A percentile compares a stretch with the other conserved stretches of the same genome.
phyloP scores from a whole-genome alignment of 345 rosid genomes.

The Ailanthus altissimus region DNA sequence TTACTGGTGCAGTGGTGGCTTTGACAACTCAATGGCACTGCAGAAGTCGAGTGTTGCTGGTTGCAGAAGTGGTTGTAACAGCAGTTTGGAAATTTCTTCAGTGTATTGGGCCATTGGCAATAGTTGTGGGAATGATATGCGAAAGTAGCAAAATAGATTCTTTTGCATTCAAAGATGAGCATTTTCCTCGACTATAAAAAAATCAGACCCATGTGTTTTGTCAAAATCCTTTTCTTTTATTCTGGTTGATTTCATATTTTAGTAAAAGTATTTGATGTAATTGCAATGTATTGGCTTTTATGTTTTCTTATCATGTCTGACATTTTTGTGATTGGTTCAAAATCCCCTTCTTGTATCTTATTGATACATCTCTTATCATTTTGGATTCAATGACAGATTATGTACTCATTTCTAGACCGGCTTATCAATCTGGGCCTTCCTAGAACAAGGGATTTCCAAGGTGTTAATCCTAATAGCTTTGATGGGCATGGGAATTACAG shows the following conservation, averaged over 20 bases:
- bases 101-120: neutral
- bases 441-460: constrained; percentile 90
- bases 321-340: neutral
- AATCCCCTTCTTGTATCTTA: neutral
- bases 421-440: constrained; percentile 93
- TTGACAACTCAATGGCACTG: neutral
- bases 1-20: neutral
- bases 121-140: neutral
- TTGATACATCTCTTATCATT: neutral
- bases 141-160: neutral
- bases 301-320: neutral
- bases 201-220: neutral
- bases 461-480: constrained; percentile 78
- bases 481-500: constrained; percentile 95
- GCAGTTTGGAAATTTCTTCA: neutral
- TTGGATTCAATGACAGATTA: constrained; percentile 50
- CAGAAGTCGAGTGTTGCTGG: neutral
- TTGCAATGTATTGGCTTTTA: too few relatives aligned
- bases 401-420: constrained; percentile 90
- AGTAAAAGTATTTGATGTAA: neutral
- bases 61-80: neutral
- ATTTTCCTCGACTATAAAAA: neutral
- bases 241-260: neutral
- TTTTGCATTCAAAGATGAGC: neutral
- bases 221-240: neutral